Evolutionary conservation across 208 protist species (phyloP).

Genomic region (Strigomonas galati): DNA sequence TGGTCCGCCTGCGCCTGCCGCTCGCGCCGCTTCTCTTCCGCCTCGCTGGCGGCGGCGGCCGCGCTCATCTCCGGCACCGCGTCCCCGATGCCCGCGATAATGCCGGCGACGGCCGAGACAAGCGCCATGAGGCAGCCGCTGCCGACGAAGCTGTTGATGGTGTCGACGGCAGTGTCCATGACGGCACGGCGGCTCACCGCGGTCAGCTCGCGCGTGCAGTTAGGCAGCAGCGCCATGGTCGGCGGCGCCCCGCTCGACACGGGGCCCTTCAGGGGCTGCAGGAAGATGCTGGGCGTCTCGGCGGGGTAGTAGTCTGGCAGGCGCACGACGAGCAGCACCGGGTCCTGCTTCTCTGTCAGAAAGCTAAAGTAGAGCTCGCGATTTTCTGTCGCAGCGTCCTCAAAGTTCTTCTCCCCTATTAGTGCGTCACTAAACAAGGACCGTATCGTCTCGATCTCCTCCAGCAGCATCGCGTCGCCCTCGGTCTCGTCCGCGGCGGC

Average conservation of each 20-base stretch:
- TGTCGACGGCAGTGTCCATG: slow-evolving; percentile 68
- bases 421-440: slow-evolving; percentile 70
- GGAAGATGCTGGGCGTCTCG: slow-evolving; percentile 64
- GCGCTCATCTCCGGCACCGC: slow-evolving; percentile 13
- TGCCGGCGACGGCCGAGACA: slow-evolving; percentile 60
- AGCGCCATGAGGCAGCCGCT: slow-evolving; percentile 68
- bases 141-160: slow-evolving; percentile 61
- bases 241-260: slow-evolving; percentile 16
- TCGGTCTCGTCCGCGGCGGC: slow-evolving; percentile 25
- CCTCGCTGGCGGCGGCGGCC: slow-evolving; percentile 12
- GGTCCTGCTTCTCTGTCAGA: slow-evolving; percentile 37
- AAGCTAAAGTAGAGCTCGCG: slow-evolving; percentile 72
- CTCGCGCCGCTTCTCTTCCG: slow-evolving; percentile 26
- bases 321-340: slow-evolving; percentile 54
- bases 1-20: slow-evolving; percentile 36
- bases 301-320: slow-evolving; percentile 76
- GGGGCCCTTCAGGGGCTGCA: slow-evolving; percentile 41
- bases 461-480: slow-evolving; percentile 52
- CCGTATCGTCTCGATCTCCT: slow-evolving; percentile 64
- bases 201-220: slow-evolving; percentile 64
- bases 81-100: slow-evolving; percentile 28
- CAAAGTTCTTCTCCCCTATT: slow-evolving; percentile 50
- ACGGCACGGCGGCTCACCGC: slow-evolving; percentile 46
- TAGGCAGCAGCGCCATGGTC: slow-evolving; percentile 32
- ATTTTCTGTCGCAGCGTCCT: slow-evolving; percentile 50